Conservation (phyloP, 805 yeast species). For the Candida suzukii region DNA sequence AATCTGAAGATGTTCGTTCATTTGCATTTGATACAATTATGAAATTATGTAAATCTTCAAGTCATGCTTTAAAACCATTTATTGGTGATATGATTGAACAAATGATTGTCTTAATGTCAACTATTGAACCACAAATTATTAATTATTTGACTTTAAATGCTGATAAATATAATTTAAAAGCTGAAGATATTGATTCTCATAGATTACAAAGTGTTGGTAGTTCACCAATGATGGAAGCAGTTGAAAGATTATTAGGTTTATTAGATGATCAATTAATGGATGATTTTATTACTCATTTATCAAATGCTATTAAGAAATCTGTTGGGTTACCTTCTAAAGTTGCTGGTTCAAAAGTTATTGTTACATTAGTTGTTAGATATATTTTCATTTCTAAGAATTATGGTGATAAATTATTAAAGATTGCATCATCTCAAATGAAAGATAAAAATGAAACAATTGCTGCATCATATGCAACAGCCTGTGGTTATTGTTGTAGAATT, state of each 20-base stretch:
- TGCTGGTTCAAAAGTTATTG: slow-evolving; percentile 70
- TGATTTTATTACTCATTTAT: slow-evolving; percentile 41
- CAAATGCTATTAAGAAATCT: slow-evolving; percentile 52
- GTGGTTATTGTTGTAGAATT: slow-evolving; percentile 70
- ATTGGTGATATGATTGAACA: slow-evolving; percentile 64
- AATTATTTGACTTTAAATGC: slow-evolving; percentile 86
- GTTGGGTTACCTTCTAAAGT: slow-evolving; percentile 91
- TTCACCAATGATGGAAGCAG: slow-evolving; percentile 86
- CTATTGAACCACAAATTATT: slow-evolving; percentile 84
- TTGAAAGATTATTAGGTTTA: slow-evolving; percentile 61
- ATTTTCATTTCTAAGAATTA: slow-evolving; percentile 35
- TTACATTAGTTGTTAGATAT: slow-evolving; percentile 54
- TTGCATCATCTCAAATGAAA: slow-evolving; percentile 50
- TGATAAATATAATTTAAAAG: slow-evolving; percentile 70
- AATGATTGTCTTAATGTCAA: slow-evolving; percentile 66
- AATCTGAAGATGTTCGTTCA: slow-evolving; percentile 74
- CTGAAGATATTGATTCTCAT: slow-evolving; percentile 68
- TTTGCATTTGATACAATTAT: slow-evolving; percentile 74
- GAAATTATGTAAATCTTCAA: slow-evolving; percentile 59
- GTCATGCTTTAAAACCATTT: slow-evolving; percentile 54
- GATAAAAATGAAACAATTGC: slow-evolving; percentile 72
- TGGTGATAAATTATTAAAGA: slow-evolving; percentile 56
- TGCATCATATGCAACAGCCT: slow-evolving; percentile 68
- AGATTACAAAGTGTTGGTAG: slow-evolving; percentile 65
- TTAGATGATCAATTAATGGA: slow-evolving; percentile 45